Evolutionary conservation across 1,284 basidiomycete species (phyloP).

Genomic region (Omphalotus olearius): DNA sequence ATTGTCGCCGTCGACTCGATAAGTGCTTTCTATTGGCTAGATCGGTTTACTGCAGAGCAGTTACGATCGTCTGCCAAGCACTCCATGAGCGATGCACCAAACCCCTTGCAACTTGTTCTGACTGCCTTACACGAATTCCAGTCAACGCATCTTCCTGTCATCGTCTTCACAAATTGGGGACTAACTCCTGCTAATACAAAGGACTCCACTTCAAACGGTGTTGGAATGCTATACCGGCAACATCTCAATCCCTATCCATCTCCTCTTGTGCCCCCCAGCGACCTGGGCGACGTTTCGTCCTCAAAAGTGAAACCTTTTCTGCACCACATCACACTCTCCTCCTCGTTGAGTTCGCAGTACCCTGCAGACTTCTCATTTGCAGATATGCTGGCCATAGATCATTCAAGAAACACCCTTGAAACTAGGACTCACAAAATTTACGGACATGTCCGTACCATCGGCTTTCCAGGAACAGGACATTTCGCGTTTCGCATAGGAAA

Average conservation of each 20-base stretch:
- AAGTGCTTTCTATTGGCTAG: slow-evolving; percentile 73
- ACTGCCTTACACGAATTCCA: slow-evolving; percentile 48
- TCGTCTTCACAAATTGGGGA: slow-evolving; percentile 64
- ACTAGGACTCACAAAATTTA: slow-evolving; percentile 20
- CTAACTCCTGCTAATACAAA: slow-evolving; percentile 28
- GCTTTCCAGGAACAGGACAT: slow-evolving; percentile 15
- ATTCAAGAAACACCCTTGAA: slow-evolving; percentile 18
- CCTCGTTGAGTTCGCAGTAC: slow-evolving; percentile 24
- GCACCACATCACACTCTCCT: slow-evolving; percentile 42
- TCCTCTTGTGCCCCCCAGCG: slow-evolving; percentile 14
- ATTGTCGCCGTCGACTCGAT: slow-evolving; percentile 71
- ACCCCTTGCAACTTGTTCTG: slow-evolving; percentile 42
- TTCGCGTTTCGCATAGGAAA: slow-evolving; percentile 22
- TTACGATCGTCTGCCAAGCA: slow-evolving; percentile 25
- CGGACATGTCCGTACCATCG: slow-evolving; percentile 30
- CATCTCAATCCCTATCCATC: slow-evolving; percentile 47
- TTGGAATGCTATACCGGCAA: slow-evolving; percentile 41
- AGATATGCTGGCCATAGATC: slow-evolving; percentile 23
- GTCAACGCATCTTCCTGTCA: slow-evolving; percentile 45
- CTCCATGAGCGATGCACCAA: slow-evolving; percentile 19
- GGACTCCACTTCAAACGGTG: slow-evolving; percentile 17
- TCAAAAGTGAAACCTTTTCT: slow-evolving; percentile 27
- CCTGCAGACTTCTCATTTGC: slow-evolving; percentile 21
- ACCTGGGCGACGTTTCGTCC: slow-evolving; percentile 11
- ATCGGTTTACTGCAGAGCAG: slow-evolving; percentile 63